Evolutionary conservation across 2,329 filamentous ascomycete genomes (phyloP), one percentile per base, ranked within the genome.

Genomic region (Cladosporium sp.): DNA sequence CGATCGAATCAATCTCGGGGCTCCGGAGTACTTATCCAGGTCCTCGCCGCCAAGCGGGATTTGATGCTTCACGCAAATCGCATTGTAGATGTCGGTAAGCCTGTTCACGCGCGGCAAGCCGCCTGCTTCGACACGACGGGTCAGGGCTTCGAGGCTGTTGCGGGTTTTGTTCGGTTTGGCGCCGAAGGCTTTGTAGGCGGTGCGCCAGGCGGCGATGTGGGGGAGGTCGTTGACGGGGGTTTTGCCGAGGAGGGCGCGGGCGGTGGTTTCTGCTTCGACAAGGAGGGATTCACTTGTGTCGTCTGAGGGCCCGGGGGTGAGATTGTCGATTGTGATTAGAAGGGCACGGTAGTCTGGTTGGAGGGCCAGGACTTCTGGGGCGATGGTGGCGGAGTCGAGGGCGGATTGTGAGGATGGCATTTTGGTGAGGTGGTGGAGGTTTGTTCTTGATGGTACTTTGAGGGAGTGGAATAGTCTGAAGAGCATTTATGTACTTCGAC

Each of bases 61-160:
- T 64, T 79, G 77, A 57, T 79, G 72, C 65, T 79, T 80, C 34
- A 80, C 73, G 1, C 74, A 78, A 36, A 80, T 76, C 1, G 74
- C 77, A 61, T 79, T 80, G 67, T 79, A 80, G 11, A 79, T 78
- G 57, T 80, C 78, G 0, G 78, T 80, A 59, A 80, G 63, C 1
- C 77, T 72, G 60, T 80, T 80, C 12, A 80, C 73, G 0, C 78
- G 71, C 0, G 78, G 78, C 6, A 80, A 57, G 0, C 77, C 78
- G 2, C 30, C 44, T 15, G 49, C 65, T 7, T 75, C 73, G 14
- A 72, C 72, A 12, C 78, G 74, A 1, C 78, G 75, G 3, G 76
- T 75, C 8, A 78, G 59, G 0, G 79, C 74, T 68, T 80, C 77
- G 1, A 80, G 71, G 30, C 77, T 80, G 67, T 77, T 78, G 34